phyloP scores from a whole-genome alignment of 306 rosid species.

The Arachis hypogaea region DNA sequence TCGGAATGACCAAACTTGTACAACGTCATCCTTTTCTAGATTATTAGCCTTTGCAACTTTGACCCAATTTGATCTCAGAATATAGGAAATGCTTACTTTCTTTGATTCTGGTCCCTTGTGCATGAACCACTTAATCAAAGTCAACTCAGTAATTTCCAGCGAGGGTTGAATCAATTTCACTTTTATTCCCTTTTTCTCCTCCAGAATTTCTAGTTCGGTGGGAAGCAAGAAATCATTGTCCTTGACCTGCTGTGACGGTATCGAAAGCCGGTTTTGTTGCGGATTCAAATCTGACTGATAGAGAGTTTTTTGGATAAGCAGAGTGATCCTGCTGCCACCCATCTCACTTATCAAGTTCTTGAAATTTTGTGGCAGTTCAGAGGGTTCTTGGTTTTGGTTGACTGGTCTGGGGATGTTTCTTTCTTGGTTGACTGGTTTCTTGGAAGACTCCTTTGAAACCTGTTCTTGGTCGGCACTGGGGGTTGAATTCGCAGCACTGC shows the following conservation, averaged over 20 bases:
- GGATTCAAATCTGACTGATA: not conserved
- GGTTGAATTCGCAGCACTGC: too few species aligned
- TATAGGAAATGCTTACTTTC: not conserved
- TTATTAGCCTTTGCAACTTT: not conserved
- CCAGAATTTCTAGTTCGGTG: not conserved
- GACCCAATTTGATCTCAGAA: not conserved
- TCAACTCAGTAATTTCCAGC: not conserved
- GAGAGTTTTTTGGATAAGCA: not conserved
- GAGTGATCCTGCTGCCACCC: not conserved
- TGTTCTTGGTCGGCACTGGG: too few species aligned
- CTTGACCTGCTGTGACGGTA: not conserved
- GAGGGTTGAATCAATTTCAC: not conserved
- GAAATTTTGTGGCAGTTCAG: not conserved
- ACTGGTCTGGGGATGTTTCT: too few species aligned
- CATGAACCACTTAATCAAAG: not conserved
- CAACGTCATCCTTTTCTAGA: not conserved
- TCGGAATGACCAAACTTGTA: slow-evolving; percentile 4
- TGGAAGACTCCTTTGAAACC: too few species aligned
- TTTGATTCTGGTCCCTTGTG: too few species aligned
- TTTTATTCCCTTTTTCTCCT: not conserved
- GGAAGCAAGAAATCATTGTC: not conserved
- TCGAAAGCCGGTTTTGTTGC: not conserved
- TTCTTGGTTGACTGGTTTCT: too few species aligned
- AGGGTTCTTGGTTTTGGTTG: too few species aligned
- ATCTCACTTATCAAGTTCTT: not conserved